These are phyloP conservation scores for Cicer cuneatum DNA, from an alignment of 306 rosid genomes.

Conservation along the genomic window DNA sequence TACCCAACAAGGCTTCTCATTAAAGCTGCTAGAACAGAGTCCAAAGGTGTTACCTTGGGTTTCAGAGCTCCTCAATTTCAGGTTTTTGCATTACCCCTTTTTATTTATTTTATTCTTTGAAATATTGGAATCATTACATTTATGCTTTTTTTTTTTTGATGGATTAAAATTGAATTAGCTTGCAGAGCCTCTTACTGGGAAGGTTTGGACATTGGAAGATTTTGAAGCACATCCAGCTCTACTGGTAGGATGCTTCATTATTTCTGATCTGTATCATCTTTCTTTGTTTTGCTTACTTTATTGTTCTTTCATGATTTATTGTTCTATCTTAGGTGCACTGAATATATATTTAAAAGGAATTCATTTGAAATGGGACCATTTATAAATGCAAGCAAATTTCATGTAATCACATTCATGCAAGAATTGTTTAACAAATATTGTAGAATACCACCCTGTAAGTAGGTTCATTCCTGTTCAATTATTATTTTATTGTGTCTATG, in stretches of 20 bases:
- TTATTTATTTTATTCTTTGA: no score
- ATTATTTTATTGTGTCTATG: background rate
- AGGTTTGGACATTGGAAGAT: conserved; percentile 80
- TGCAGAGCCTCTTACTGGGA: conserved; percentile 92
- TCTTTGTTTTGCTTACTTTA: conserved; percentile 18
- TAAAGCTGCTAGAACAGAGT: conserved; percentile 70
- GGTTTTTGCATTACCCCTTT: conserved; percentile 46
- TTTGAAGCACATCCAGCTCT: conserved; percentile 92
- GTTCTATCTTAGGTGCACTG: background rate
- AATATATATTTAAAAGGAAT: background rate
- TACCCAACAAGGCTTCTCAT: conserved; percentile 50
- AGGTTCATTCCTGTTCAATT: conserved; percentile 14
- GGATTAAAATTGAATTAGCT: conserved; percentile 58
- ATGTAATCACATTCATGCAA: background rate
- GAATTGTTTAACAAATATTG: conserved; percentile 7
- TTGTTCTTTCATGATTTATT: conserved; percentile 8
- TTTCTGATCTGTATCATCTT: background rate
- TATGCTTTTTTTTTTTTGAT: no score
- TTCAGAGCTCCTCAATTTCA: conserved; percentile 85
- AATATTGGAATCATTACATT: no score
- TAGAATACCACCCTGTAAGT: conserved; percentile 4
- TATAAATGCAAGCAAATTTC: conserved; percentile 17
- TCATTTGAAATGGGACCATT: conserved; percentile 2
- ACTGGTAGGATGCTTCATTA: conserved; percentile 57
- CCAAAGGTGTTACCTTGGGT: conserved; percentile 71